Base-by-base conservation (phyloP, 805 yeast genomes). In the Vanderwaltozyma verrucispora region DNA sequence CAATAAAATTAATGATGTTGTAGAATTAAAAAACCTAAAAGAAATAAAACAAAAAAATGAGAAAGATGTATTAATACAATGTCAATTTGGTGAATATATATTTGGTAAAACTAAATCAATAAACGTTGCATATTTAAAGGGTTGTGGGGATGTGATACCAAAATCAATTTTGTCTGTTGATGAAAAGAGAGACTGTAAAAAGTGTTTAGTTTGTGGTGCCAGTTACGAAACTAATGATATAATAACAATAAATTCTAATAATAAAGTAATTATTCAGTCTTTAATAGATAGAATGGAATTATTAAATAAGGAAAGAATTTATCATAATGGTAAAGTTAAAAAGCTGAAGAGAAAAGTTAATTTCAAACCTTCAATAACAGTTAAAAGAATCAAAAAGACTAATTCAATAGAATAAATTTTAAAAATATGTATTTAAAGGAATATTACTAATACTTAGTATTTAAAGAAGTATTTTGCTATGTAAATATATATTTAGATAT, bases 141-240 rank as follows among this genome's bases (percentile, higher is more conserved):
- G 59, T 5, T 72, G 76, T 49, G 72, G 72, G 0, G 67, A 70
- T 49, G 65, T 62, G 0, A 45, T 67, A 40, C 62, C 62, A 4
- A 49, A 42, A n/a, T 53, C 54, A 19, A 46, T 63, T 16, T 43
- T 68, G 7, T 54, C 56, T 20, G 39, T 59, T 5, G 16, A 46
- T 2, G 24, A 40, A 2, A 28, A 38, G 2, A 15, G 36, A 2
- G 44, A 47, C 6, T 36, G 28, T 1, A 29, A 41, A 15, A 40
- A 46, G 17, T 71, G 76, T 46, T 74, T 75, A 2, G 48, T 55
- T 3, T 76, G 81, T 51, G 52, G 48, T 18, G 36, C 36, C 4
- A 19, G 23, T 0, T 59, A 44, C 33, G 40, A 36, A 1, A 33
- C 39, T 5, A n/a, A 18, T 4, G 66, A 68, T 39, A 45, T 72